phyloP scores from a whole-genome alignment of 2,329 filamentous ascomycete genomes.

The Colletotrichum siamense region DNA sequence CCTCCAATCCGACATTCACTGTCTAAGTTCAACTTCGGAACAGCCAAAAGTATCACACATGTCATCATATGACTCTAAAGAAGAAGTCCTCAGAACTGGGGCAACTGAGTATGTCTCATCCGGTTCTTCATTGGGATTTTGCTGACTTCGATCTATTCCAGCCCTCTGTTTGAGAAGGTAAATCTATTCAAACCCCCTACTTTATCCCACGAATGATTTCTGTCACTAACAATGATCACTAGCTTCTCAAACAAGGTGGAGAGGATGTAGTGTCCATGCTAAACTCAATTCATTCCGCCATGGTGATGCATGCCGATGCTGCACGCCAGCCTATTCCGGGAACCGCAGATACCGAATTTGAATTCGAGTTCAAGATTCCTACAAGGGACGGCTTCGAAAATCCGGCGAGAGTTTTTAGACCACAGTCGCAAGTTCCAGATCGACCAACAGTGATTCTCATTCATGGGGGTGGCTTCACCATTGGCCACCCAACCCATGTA shows the following conservation, averaged over 20 bases:
- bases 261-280: background rate
- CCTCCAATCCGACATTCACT: background rate
- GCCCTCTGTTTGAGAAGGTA: background rate
- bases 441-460: constrained; percentile 5
- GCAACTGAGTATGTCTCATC: background rate
- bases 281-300: background rate
- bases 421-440: background rate
- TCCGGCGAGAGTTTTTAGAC: background rate
- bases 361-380: constrained; percentile 8
- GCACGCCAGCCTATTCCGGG: background rate
- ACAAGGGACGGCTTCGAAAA: constrained; percentile 6
- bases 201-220: background rate
- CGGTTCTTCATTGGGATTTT: background rate
- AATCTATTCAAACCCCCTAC: background rate
- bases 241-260: background rate
- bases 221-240: background rate
- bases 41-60: background rate
- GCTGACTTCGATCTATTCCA: background rate
- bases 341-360: background rate
- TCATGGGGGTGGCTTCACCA: constrained; percentile 17
- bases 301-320: background rate
- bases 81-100: background rate
- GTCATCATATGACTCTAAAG: background rate
- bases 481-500: background rate
- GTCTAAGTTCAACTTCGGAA: background rate